phyloP scores from a whole-genome alignment of 2,329 filamentous ascomycete species.

The Fonsecaea nubica region DNA sequence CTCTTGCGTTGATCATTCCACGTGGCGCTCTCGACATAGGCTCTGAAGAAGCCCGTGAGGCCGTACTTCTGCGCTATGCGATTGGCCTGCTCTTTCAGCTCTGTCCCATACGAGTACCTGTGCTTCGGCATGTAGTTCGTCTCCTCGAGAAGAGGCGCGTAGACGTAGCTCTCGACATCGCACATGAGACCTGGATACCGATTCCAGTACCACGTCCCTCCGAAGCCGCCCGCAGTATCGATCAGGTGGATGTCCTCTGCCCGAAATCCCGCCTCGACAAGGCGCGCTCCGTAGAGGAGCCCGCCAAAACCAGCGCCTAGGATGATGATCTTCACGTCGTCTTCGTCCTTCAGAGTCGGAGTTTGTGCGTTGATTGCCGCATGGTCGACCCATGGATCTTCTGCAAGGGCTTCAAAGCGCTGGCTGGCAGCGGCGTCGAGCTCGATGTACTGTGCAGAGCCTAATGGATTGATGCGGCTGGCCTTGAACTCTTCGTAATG shows the following conservation, averaged over 20 bases:
- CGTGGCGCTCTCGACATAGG: neutral
- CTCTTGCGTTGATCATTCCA: conserved; percentile 9
- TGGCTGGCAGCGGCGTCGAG: neutral
- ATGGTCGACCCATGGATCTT: neutral
- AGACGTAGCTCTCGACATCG: neutral
- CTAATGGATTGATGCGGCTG: neutral
- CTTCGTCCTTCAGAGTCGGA: neutral
- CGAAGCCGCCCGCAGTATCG: conserved; percentile 45
- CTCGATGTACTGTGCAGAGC: neutral
- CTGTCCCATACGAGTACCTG: conserved; percentile 23
- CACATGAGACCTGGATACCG: conserved; percentile 16
- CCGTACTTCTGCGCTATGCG: conserved; percentile 17
- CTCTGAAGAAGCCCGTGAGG: conserved; percentile 27
- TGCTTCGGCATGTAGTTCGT: conserved; percentile 23
- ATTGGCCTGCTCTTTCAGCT: conserved; percentile 18
- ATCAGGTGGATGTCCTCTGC: conserved; percentile 21
- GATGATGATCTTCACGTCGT: conserved; percentile 14
- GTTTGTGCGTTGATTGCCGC: neutral
- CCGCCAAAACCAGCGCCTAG: conserved; percentile 37
- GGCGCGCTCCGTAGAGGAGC: conserved; percentile 24
- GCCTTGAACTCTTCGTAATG: neutral
- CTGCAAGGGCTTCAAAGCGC: neutral
- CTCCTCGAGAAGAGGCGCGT: conserved; percentile 16
- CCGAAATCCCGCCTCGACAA: conserved; percentile 21
- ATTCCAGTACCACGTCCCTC: conserved; percentile 41